Base-by-base conservation (phyloP, 2,329 filamentous ascomycete species). In the Colletotrichum noveboracense region DNA sequence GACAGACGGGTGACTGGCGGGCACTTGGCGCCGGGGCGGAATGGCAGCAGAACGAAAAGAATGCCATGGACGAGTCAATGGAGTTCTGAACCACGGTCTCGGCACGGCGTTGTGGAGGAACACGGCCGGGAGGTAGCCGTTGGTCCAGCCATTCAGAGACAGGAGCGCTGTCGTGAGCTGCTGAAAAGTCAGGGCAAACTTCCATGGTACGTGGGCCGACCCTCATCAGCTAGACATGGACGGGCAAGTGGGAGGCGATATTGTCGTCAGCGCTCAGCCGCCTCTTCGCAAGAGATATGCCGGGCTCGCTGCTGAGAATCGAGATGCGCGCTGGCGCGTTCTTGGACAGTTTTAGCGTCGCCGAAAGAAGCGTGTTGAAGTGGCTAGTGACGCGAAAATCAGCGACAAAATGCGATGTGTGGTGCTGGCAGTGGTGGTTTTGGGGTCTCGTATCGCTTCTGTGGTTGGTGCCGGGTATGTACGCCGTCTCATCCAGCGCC, bases 241-340 rank as follows among this genome's bases (percentile, higher is more conserved):
- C 58, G 43, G 34, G 64, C 58, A 38, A 10, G 55, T 56, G 43
- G 30, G 70, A 75, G 73, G 73, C 70, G 24, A 69, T 7, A 61
- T 28, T 69, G 64, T 65, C 74, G 64, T 73, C 70, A 65, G 64
- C 70, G n/a, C 73, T 64, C 69, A 48, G 28, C 30, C 62, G 73
- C 62, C 55, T 14, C n/a, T 34, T 64, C 38, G 58, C 70, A 68
- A 66, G 38, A 48, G 32, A 32, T 26, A 38, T 52, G 43, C 52
- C 60, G 24, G 48, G 14, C 26, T 75, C 52, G n/a, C 10, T 52
- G 43, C 43, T 52, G 43, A 52, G 43, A 52, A 52, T 52, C 43
- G 43, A 52, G 55, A 61, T 26, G 43, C 14, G 30, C 67, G 38
- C 24, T 61, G 64, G 62, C 62, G 56, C 26, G 43, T 56, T 67